Base-by-base conservation (phyloP, 1,139 yeast genomes). In the Debaryomyces psychrophilus region DNA sequence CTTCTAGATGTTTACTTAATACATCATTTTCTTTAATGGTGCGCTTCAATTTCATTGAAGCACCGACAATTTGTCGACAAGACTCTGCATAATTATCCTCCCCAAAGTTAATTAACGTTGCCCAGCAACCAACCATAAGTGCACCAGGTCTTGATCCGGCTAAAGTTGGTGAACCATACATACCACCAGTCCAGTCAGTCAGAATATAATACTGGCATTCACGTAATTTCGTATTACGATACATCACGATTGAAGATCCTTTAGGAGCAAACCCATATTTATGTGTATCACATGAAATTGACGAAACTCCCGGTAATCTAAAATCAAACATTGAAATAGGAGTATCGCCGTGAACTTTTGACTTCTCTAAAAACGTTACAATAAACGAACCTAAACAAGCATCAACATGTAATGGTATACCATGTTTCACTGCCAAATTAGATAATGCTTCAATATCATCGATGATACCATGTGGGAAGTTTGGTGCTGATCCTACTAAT, bases 121-220 rank as follows among this genome's bases (percentile, higher is more conserved):
- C 95, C 98, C 98, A 93, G 63, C 98, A 92, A 0, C 97, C 98
- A 12, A 87, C 98, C 78, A 90, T 88, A 43, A 93, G 73, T 0
- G 98, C 98, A 44, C 99, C 99, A 0, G 98, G 98, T 53, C 98
- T 81, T 8, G 97, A 89, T 0, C 99, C 99, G 0, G 98, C 98
- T 44, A 93, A 71, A 0, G 98, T 93, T 2, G 98, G 97, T 0
- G 97, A 90, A 0, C 97, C 99, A 61, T 93, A 93, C 60, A 93
- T 73, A 1, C 99, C 99, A 38, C 99, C 99, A 7, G 85, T 76
- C 99, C 99, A 93, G 50, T 85, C 89, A 1, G 90, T 73, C 47
- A 83, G 78, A 28, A 92, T 79, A 64, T 86, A 93, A 66, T 93
- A 93, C 67, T 93, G 99, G 58, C 87, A 79, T 55, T 80, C 81